Evolutionary conservation across 345 rosid species (phyloP), one percentile per base, ranked within the genome.

Genomic region (Citrus australasica): DNA sequence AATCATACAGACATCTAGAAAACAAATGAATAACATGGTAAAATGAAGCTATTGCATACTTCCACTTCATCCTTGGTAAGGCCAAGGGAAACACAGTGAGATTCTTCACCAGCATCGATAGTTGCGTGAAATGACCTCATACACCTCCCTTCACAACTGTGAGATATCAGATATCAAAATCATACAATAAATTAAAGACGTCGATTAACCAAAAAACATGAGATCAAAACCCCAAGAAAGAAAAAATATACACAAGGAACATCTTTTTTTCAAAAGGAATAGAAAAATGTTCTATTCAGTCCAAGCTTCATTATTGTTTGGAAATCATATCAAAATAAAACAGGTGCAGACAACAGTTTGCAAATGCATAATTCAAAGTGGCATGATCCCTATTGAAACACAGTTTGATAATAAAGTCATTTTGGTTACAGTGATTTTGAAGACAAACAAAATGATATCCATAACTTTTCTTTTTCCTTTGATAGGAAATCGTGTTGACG

Each of bases 81-180:
- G 78, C 91, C 93, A 68, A 95, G 94, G 71, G 98, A 85, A 9
- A 73, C 86, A 58, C 99, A 91, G 1, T 17, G 2, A 40, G 98
- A 88, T 14, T 91, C 95, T 77, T 80, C 90, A 64, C 91, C 94
- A 72, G 73, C 92, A 77, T 86, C 87, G 69, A 11, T 33, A 61
- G 93, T 89, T 61, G 97, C 87, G 84, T 96, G 99, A 79, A 96
- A 96, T 80, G 98, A 89, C 83, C 99, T 87, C 92, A 96, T 60
- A 83, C 99, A 96, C 78, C 82, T 90, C 61, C 98, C 99, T 22
- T 96, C 98, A 84, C 99, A 96, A 75, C 95, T 91, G 85, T 67
- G 83, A 73, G 77, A 76, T 75, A 72, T 30, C 71, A 78, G 67
- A 81, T 69, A 69, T 67, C 78, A 79, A 76, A 79, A 59, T 28